Evolutionary conservation across 306 rosid species (phyloP).

Genomic region (Glycine latifolia): DNA sequence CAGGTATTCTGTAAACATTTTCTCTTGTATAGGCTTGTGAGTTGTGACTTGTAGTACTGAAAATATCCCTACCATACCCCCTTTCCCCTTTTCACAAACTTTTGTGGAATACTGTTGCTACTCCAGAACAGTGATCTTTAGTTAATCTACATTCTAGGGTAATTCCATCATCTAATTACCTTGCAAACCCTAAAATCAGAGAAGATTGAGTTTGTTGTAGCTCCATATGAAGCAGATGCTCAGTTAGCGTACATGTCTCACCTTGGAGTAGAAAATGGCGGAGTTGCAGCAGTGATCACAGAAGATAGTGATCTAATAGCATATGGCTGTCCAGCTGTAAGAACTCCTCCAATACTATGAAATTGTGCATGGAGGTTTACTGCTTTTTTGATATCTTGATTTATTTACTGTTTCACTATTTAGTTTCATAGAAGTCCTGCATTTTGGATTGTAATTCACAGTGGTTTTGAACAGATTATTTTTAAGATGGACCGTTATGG

Average conservation of each 20-base stretch:
- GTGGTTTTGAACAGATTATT: conserved; percentile 63
- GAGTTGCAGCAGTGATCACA: conserved; percentile 80
- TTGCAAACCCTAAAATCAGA: conserved; percentile 80
- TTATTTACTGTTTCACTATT: conserved; percentile 28
- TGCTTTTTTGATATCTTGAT: conserved; percentile 43
- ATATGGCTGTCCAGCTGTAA: conserved; percentile 93
- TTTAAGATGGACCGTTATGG: conserved; percentile 94
- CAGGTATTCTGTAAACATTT: conserved; percentile 59
- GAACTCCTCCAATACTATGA: conserved; percentile 59
- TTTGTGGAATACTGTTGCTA: too few species aligned
- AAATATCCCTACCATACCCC: not conserved
- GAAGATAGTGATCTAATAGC: conserved; percentile 72
- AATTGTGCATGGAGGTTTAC: conserved; percentile 54
- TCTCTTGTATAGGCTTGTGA: not conserved
- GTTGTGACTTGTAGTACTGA: not conserved
- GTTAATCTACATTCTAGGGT: conserved; percentile 19
- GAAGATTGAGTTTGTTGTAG: conserved; percentile 87
- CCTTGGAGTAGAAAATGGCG: conserved; percentile 70
- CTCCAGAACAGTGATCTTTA: not conserved
- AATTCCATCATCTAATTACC: conserved; percentile 33
- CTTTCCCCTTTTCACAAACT: too few species aligned
- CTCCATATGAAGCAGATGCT: conserved; percentile 99
- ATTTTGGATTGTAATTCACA: conserved; percentile 45
- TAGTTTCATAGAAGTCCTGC: conserved; percentile 28
- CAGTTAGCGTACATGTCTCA: conserved; percentile 82